Conservation (phyloP, 2,329 filamentous ascomycete genomes). For the Penicillium glabrum region DNA sequence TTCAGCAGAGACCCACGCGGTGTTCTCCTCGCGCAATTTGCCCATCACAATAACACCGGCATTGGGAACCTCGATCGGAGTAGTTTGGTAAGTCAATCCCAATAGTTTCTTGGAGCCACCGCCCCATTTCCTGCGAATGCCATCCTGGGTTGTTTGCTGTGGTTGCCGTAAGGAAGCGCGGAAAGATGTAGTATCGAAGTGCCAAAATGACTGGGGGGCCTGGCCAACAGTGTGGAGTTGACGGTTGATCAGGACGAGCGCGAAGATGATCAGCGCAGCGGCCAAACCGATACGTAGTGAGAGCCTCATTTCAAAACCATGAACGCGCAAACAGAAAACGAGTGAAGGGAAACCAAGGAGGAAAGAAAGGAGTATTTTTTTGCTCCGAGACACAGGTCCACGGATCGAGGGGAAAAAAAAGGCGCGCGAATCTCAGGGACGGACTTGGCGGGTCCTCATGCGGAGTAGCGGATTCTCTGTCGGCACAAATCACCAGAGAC, state of each 20-base stretch:
- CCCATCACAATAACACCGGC: constrained; percentile 48
- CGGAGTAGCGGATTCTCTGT: not conserved
- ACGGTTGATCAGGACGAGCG: constrained; percentile 30
- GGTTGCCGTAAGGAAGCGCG: constrained; percentile 9
- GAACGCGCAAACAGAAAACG: not conserved
- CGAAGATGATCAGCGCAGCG: constrained; percentile 31
- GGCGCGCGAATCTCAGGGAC: constrained; percentile 3
- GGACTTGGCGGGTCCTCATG: constrained; percentile 6
- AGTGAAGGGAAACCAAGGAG: constrained; percentile 4
- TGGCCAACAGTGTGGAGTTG: constrained; percentile 20
- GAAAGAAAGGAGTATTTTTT: not conserved
- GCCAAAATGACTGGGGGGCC: constrained; percentile 27
- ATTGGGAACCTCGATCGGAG: constrained; percentile 32
- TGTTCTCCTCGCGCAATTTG: constrained; percentile 43
- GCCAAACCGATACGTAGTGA: constrained; percentile 30
- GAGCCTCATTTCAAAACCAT: constrained; percentile 25
- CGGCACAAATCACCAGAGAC: not conserved
- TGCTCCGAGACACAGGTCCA: not conserved
- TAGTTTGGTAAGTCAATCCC: constrained; percentile 26
- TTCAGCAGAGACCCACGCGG: constrained; percentile 46
- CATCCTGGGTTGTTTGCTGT: constrained; percentile 4
- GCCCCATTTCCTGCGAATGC: constrained; percentile 22
- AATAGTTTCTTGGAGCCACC: constrained; percentile 12
- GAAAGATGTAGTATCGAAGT: constrained; percentile 24
- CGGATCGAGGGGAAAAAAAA: constrained; percentile 3